Conservation (phyloP, 2,329 filamentous ascomycete species). For the Lasiodiplodia theobromae region DNA sequence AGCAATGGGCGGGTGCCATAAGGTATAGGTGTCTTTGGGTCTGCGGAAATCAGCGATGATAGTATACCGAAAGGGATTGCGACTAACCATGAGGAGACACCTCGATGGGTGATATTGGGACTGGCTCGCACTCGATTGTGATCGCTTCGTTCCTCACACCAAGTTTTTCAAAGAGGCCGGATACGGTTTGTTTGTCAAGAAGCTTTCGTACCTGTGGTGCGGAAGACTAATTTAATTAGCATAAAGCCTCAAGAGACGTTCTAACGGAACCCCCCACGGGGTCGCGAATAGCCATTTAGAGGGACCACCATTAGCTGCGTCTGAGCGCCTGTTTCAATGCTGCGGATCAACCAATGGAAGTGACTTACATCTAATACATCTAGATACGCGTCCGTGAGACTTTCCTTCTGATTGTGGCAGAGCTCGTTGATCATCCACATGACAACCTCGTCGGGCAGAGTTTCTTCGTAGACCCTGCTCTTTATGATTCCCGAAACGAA, state of each 20-base stretch:
- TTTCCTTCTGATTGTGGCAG: constrained; percentile 38
- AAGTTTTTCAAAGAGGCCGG: constrained; percentile 8
- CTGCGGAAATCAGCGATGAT: constrained; percentile 7
- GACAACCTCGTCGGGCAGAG: constrained; percentile 48
- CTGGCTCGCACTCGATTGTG: background rate
- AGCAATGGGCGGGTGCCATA: constrained; percentile 36
- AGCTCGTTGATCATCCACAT: constrained; percentile 53
- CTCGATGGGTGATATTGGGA: constrained; percentile 1
- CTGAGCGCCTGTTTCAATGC: background rate
- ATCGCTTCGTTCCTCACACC: background rate
- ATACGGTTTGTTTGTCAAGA: background rate
- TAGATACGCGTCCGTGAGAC: constrained; percentile 46
- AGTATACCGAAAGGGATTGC: background rate
- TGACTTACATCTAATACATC: constrained; percentile 39
- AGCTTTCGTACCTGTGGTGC: constrained; percentile 18
- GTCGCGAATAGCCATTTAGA: background rate
- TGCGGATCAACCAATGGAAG: background rate
- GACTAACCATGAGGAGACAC: constrained; percentile 16
- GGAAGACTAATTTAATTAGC: constrained; percentile 8
- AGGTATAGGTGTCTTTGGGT: constrained; percentile 33
- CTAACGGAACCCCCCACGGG: background rate
- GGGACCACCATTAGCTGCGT: background rate
- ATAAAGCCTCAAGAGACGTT: background rate
- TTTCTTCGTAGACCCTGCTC: constrained; percentile 45
- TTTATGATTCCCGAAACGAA: constrained; percentile 52